Conservation (phyloP, 495 filamentous ascomycete genomes). For the Barbatosphaeria neglecta region DNA sequence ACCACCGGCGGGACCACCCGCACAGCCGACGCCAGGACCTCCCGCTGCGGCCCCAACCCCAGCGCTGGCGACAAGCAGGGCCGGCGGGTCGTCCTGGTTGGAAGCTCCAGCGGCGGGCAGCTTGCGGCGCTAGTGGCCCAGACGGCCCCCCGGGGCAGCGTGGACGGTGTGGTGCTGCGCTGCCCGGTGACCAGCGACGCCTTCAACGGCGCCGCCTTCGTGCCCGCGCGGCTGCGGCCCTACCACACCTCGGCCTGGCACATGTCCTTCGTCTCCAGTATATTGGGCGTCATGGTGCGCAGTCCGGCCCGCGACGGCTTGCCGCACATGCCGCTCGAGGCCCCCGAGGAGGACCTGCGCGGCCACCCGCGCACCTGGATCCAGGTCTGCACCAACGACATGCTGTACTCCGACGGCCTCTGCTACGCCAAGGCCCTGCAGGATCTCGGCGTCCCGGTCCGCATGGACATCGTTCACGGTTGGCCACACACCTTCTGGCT, state of each 20-base stretch:
- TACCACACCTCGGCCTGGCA: conserved; percentile 12
- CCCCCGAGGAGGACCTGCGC: background rate
- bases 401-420: conserved; percentile 20
- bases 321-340: conserved; percentile 16
- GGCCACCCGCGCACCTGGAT: conserved; percentile 18
- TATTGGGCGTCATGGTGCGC: conserved; percentile 9
- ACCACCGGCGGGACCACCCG: too few relatives aligned
- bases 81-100: conserved; percentile 13
- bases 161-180: conserved; percentile 15
- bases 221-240: conserved; percentile 4
- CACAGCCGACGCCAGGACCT: too few relatives aligned
- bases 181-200: conserved; percentile 20
- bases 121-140: conserved; percentile 18
- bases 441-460: conserved; percentile 13
- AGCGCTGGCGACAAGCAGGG: too few relatives aligned
- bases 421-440: conserved; percentile 21
- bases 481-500: conserved; percentile 27
- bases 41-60: too few relatives aligned
- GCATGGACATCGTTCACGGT: conserved; percentile 15
- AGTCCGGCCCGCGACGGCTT: conserved; percentile 9
- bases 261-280: conserved; percentile 10
- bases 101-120: conserved; percentile 19
- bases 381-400: conserved; percentile 22
- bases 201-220: conserved; percentile 6
- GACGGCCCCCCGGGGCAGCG: background rate